A percentile compares a stretch with the other conserved stretches of the same genome.
Conservation (phyloP, 2,329 filamentous ascomycete genomes). For the Venturia pyrina region DNA sequence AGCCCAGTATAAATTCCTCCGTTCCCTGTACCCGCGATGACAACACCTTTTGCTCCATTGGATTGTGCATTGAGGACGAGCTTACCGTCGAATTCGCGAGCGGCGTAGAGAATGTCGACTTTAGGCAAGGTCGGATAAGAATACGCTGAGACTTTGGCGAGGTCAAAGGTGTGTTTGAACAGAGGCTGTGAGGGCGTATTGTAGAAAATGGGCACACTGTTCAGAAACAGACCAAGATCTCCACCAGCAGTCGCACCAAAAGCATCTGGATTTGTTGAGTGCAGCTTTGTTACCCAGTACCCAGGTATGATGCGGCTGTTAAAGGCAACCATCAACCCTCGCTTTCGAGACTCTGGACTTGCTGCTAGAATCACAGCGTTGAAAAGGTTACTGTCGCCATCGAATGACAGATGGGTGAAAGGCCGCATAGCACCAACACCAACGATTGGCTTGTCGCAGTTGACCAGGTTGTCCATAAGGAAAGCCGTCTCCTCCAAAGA, state of each 20-base stretch:
- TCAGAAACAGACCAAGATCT: conserved; percentile 21
- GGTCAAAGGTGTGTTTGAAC: conserved; percentile 18
- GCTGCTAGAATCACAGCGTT: conserved; percentile 21
- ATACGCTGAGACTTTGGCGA: conserved; percentile 15
- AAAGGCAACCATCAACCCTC: conserved; percentile 22
- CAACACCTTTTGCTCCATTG: conserved; percentile 20
- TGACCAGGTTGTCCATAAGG: conserved; percentile 20
- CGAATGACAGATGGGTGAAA: conserved; percentile 19
- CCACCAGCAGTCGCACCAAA: conserved; percentile 19
- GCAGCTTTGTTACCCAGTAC: conserved; percentile 21
- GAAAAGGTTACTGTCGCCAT: conserved; percentile 23
- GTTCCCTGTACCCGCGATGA: conserved; percentile 22
- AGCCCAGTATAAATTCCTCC: conserved; percentile 19
- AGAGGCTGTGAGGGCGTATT: conserved; percentile 20
- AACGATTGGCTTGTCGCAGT: conserved; percentile 22
- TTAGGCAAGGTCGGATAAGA: conserved; percentile 20
- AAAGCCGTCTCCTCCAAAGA: conserved; percentile 23
- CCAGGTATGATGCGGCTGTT: conserved; percentile 21
- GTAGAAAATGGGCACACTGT: conserved; percentile 20
- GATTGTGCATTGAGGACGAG: conserved; percentile 18
- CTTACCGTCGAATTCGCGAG: conserved; percentile 21
- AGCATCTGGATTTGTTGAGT: conserved; percentile 21
- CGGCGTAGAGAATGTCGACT: conserved; percentile 23
- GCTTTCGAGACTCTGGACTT: conserved; percentile 16
- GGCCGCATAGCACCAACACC: conserved; percentile 21